Conservation (phyloP, 2,329 filamentous ascomycete species). For the Diaporthe batatas region DNA sequence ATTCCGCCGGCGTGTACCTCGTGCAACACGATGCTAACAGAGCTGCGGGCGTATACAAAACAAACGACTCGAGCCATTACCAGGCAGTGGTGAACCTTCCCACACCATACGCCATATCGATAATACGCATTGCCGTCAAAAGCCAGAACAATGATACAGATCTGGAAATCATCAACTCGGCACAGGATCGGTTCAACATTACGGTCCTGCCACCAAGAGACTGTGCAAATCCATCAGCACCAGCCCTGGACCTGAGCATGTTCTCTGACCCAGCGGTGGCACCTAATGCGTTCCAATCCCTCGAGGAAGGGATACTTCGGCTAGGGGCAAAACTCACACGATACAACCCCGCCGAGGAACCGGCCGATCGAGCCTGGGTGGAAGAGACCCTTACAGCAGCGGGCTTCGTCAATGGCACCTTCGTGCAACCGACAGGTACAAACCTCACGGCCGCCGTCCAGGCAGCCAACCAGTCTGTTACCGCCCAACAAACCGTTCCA, state of each 20-base stretch:
- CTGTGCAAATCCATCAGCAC: not conserved
- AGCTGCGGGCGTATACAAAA: conserved; percentile 30
- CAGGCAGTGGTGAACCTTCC: conserved; percentile 37
- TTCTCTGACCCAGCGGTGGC: conserved; percentile 31
- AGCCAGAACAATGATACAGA: conserved; percentile 16
- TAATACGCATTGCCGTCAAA: conserved; percentile 34
- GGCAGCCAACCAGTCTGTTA: conserved; percentile 33
- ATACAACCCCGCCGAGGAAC: conserved; percentile 22
- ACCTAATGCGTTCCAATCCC: conserved; percentile 13
- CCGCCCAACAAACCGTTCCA: not conserved
- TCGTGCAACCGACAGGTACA: conserved; percentile 30
- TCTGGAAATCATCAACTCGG: not conserved
- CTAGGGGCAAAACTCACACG: conserved; percentile 35
- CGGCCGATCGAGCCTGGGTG: conserved; percentile 1
- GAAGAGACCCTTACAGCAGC: conserved; percentile 13
- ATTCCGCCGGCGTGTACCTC: conserved; percentile 46
- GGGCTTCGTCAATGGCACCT: conserved; percentile 12
- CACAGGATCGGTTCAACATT: conserved; percentile 19
- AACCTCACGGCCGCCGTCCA: conserved; percentile 38
- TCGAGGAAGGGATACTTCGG: conserved; percentile 36
- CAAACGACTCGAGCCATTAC: conserved; percentile 10
- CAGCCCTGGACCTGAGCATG: conserved; percentile 32
- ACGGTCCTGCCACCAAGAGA: conserved; percentile 3
- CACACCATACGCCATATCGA: conserved; percentile 37
- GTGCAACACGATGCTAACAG: conserved; percentile 39